phyloP scores from a whole-genome alignment of 306 rosid genomes.

The Elaeagnus macrophylla region DNA sequence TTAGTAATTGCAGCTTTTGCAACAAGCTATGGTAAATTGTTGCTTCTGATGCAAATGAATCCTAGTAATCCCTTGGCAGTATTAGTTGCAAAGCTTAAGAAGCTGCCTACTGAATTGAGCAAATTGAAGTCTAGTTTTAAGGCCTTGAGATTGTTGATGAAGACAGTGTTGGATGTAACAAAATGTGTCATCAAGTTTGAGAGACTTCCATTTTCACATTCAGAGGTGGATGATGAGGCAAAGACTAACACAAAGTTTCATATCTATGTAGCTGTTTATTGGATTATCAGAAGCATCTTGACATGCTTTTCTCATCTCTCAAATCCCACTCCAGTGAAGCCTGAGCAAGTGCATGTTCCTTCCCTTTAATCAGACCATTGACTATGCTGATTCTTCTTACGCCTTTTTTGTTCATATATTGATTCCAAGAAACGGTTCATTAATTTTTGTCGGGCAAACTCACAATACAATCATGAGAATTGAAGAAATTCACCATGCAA shows the following conservation, averaged over 20 bases:
- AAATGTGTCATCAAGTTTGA: constrained; percentile 53
- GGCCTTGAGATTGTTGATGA: constrained; percentile 38
- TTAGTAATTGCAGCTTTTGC: constrained; percentile 52
- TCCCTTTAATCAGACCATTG: constrained; percentile 25
- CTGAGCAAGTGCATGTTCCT: constrained; percentile 65
- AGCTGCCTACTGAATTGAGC: constrained; percentile 22
- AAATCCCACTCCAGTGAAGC: constrained; percentile 29
- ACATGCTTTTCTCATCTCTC: constrained; percentile 39
- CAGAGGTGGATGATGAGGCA: constrained; percentile 22
- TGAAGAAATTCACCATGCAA: no score
- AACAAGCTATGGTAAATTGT: constrained; percentile 43
- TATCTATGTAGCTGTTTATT: constrained; percentile 42
- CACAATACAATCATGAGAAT: no score
- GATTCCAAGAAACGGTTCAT: constrained; percentile 1
- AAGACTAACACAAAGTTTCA: constrained; percentile 16
- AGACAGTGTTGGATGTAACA: constrained; percentile 41
- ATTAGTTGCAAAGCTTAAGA: constrained; percentile 37
- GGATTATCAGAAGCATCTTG: constrained; percentile 51
- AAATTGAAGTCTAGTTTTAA: constrained; percentile 27
- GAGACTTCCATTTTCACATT: constrained; percentile 25
- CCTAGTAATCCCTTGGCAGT: constrained; percentile 32
- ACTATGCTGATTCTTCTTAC: not conserved
- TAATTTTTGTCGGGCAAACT: not conserved
- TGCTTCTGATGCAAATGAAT: constrained; percentile 35
- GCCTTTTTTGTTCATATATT: not conserved